Conservation (phyloP, 2,329 filamentous ascomycete species). For the Cladobotryum mycophilum region DNA sequence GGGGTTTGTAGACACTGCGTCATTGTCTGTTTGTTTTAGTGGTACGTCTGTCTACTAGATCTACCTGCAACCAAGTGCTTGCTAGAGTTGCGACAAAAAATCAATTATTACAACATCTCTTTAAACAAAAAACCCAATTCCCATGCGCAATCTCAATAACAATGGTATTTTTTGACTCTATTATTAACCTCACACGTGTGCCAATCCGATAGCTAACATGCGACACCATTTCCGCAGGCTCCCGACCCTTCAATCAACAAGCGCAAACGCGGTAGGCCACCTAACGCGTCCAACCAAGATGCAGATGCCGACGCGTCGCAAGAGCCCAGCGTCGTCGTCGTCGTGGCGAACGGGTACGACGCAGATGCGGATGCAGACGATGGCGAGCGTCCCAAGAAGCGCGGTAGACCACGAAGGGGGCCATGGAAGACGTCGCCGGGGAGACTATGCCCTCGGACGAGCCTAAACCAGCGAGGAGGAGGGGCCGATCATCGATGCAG, state of each 20-base stretch:
- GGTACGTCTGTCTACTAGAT: too few species aligned
- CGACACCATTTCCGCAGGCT: conserved; percentile 14
- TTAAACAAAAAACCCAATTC: neutral
- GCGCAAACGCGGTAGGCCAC: conserved; percentile 38
- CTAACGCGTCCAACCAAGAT: conserved; percentile 33
- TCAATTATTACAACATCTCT: neutral
- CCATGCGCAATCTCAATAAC: neutral
- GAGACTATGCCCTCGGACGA: neutral
- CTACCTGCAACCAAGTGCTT: too few species aligned
- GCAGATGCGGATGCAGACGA: conserved; percentile 22
- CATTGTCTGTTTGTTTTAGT: neutral
- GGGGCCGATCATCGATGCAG: conserved; percentile 22
- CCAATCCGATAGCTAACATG: neutral
- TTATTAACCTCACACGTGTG: neutral
- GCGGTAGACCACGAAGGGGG: conserved; percentile 16
- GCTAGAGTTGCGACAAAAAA: too few species aligned
- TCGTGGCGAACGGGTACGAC: conserved; percentile 13
- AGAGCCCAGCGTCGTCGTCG: conserved; percentile 6
- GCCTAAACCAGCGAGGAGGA: conserved; percentile 16
- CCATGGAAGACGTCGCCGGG: neutral
- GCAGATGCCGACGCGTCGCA: conserved; percentile 20
- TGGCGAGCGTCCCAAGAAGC: conserved; percentile 18
- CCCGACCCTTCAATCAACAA: conserved; percentile 26
- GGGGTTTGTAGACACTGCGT: conserved; percentile 7
- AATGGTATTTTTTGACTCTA: conserved; percentile 3